A percentile compares a stretch with the other conserved stretches of the same genome.
phyloP scores from a whole-genome alignment of 2,329 filamentous ascomycete species.

The Monosporascus sp. region DNA sequence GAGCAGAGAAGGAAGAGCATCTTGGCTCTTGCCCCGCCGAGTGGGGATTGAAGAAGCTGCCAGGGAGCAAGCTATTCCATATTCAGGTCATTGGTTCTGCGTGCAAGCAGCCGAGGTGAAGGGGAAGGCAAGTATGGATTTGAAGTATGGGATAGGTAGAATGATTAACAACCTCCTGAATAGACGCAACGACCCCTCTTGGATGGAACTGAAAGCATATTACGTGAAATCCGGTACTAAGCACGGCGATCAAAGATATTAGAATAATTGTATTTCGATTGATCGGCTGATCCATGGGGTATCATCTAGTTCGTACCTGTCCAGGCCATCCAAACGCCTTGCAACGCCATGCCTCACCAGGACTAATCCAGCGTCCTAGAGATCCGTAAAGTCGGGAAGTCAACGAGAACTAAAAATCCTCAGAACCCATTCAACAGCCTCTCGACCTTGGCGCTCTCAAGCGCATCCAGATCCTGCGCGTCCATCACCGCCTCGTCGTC shows the following conservation, averaged over 20 bases:
- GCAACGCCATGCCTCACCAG: background rate
- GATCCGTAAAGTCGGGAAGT: no score
- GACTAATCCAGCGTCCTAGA: background rate
- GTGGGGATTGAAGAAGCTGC: background rate
- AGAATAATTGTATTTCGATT: background rate
- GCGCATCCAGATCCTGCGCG: slow-evolving; percentile 31
- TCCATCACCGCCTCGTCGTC: slow-evolving; percentile 17
- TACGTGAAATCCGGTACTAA: background rate
- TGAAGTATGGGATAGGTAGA: slow-evolving; percentile 1
- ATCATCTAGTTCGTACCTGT: slow-evolving; percentile 2
- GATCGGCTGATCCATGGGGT: background rate
- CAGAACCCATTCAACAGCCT: slow-evolving; percentile 33
- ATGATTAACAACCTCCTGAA: background rate
- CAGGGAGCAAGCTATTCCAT: background rate
- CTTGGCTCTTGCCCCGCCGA: slow-evolving; percentile 11
- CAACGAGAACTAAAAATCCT: background rate
- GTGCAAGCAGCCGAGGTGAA: background rate
- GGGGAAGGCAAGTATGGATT: background rate
- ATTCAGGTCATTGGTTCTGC: no score
- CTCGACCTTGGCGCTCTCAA: slow-evolving; percentile 39
- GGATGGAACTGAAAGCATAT: no score
- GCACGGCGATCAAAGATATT: background rate
- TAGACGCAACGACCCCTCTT: background rate
- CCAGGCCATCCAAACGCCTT: background rate
- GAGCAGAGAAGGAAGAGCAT: slow-evolving; percentile 27